phyloP scores from a whole-genome alignment of 2,329 filamentous ascomycete genomes.

The Aspergillus persii region DNA sequence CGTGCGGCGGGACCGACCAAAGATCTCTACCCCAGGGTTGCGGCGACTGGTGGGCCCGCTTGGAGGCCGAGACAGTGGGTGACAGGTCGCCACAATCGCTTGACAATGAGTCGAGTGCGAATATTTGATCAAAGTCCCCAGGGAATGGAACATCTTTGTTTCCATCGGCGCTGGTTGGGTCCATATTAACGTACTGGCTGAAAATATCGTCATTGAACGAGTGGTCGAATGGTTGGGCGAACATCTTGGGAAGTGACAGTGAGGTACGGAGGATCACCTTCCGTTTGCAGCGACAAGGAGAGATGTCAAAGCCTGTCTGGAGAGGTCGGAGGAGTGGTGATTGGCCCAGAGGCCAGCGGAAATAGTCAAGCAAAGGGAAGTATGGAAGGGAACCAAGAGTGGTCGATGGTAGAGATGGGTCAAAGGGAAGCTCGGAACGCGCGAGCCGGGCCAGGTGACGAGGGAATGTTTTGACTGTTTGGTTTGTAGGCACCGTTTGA shows the following conservation, averaged over 20 bases:
- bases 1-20: constrained; percentile 52
- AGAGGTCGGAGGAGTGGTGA: constrained; percentile 23
- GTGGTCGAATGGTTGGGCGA: constrained; percentile 49
- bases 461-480: constrained; percentile 23
- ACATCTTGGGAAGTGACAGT: constrained; percentile 44
- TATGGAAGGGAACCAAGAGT: not conserved
- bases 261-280: constrained; percentile 47
- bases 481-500: constrained; percentile 32
- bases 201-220: constrained; percentile 59
- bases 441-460: constrained; percentile 16
- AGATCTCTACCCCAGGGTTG: constrained; percentile 56
- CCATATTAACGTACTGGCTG: constrained; percentile 61
- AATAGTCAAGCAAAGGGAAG: constrained; percentile 2
- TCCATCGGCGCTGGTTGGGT: constrained; percentile 50
- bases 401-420: constrained; percentile 10
- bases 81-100: constrained; percentile 53
- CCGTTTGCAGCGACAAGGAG: constrained; percentile 37
- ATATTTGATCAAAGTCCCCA: constrained; percentile 52
- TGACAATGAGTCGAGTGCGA: constrained; percentile 50
- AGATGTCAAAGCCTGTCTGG: constrained; percentile 21
- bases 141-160: constrained; percentile 50
- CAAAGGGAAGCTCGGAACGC: constrained; percentile 19
- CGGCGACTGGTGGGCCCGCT: constrained; percentile 41
- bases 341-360: constrained; percentile 26
- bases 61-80: constrained; percentile 48